Base-by-base conservation (phyloP, 1,284 basidiomycete species). In the Sanghuangporus sanghuang region DNA sequence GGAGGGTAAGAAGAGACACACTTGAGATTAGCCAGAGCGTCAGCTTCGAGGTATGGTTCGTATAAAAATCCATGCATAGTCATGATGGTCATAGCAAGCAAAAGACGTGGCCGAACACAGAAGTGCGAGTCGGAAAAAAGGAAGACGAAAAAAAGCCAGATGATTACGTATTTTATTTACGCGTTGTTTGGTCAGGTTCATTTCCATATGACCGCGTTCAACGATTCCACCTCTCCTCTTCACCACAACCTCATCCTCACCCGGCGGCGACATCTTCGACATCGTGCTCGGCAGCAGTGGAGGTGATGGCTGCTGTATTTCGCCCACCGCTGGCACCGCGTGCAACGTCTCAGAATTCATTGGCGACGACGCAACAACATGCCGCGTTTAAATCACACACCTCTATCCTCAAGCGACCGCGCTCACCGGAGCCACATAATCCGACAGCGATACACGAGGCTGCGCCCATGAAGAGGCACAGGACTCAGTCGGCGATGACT, bases 401-500 rank as follows among this genome's bases (percentile, higher is more conserved):
- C 21, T 60, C 63, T 21, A 27, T 38, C 32, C 56, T 64, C 12
- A 69, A 69, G 54, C 65, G 68, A 32, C 64, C 68, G 18, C 65
- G 66, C 23, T 69, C 68, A 18, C 68, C 68, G 6, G 68, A 69
- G 54, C 54, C 59, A 44, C 46, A 57, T 23, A 53, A 21, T 23
- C 8, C 44, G 16, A 16, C n/a, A 8, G 46, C 59, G 39, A 52
- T 38, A 40, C 63, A 56, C 23, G 64, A 62, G 3, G n/a, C 44
- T 6, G 35, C 16, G 8, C 12, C 56, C 11, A 23, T 54, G 14
- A 62, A 65, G 48, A 59, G 66, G 12, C 54, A 60, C 27, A 53
- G 55, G n/a, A 39, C 57, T 1, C 50, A 54, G 40, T 52, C 63
- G 23, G 50, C 53, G 32, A 36, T 42, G 21, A 54, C 61, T 8